A percentile compares a stretch with the other conserved stretches of the same genome.
These are phyloP conservation scores for Starmerella apicola DNA, from an alignment of 805 yeast species.

Conservation along the genomic window DNA sequence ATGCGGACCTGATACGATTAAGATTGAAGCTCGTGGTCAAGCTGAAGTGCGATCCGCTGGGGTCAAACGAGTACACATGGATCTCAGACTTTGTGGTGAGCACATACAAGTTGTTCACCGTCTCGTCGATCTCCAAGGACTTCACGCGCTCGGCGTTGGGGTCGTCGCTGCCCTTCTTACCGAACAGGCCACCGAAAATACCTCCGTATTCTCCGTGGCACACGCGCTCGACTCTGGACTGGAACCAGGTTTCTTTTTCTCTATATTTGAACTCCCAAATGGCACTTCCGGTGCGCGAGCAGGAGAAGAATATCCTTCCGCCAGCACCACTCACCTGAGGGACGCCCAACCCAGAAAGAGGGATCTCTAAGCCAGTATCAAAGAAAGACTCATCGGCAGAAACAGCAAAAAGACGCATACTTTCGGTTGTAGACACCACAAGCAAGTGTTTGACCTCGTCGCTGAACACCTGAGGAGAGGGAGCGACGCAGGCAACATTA, in stretches of 20 bases:
- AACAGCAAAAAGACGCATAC: constrained; percentile 65
- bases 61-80: constrained; percentile 55
- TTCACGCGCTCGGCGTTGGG: constrained; percentile 38
- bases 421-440: constrained; percentile 66
- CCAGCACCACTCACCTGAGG: constrained; percentile 42
- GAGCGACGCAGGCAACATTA: constrained; percentile 64
- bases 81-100: constrained; percentile 72
- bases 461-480: constrained; percentile 70
- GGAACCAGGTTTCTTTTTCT: constrained; percentile 75
- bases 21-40: constrained; percentile 1
- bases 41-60: constrained; percentile 1
- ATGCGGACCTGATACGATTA: constrained; percentile 6
- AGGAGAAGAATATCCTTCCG: constrained; percentile 73
- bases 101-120: constrained; percentile 66
- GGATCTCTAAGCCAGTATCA: constrained; percentile 71
- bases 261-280: constrained; percentile 83
- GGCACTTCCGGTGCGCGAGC: constrained; percentile 60
- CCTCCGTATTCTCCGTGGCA: constrained; percentile 37
- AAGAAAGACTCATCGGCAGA: constrained; percentile 54
- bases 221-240: constrained; percentile 66
- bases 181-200: constrained; percentile 19
- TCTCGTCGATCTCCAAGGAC: constrained; percentile 61
- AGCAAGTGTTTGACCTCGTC: constrained; percentile 61
- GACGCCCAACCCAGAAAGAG: constrained; percentile 66
- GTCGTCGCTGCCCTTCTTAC: constrained; percentile 1